Evolutionary conservation across 495 filamentous ascomycete species (phyloP), one percentile per base, ranked within the genome.

Genomic region (Penicillium turbatum): DNA sequence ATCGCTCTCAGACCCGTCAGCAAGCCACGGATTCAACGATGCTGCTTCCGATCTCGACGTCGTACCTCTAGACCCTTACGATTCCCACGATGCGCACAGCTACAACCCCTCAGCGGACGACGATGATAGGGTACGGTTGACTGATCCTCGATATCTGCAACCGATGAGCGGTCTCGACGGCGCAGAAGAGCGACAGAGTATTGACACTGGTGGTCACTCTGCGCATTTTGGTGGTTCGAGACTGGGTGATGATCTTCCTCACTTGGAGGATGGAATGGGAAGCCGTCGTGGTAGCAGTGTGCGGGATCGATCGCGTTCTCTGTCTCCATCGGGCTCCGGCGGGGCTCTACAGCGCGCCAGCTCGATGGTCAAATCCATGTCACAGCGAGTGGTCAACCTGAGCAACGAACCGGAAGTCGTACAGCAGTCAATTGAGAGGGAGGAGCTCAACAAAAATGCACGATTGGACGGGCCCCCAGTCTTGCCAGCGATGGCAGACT

Each of bases 331-430:
- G n/a, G 66, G 81, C 8, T 80, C 83, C 10, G 78, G 77, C 44
- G 81, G 86, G 37, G 84, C 90, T 32, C 68, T 95, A 48, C 79
- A 80, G 17, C 77, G 89, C 59, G 89, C 93, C 49, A 88, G 91
- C 30, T 95, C 92, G 4, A 93, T 97, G 62, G 86, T 99, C 70
- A 87, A 91, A 59, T 91, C 91, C 59, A 95, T 97, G 84, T 97
- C 95, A 16, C 90, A 96, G 71, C 90, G 93, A 69, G 90, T 99
- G 51, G 93, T 97, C 62, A 97, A 96, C 66, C 77, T 99, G 53
- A 95, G 92, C 73, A 95, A 93, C 63, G 91, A 97, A 59, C 81
- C 85, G 7, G 83, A 87, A 56, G 73, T 89, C 32, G 79, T 93
- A 16, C 89, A 92, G 56, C 85, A 90, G 55, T 81, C 79, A n/a